A percentile compares a stretch with the other conserved stretches of the same genome.
Evolutionary conservation across 768 basidiomycete species (phyloP).

Genomic region (Lactifluus piperatus): DNA sequence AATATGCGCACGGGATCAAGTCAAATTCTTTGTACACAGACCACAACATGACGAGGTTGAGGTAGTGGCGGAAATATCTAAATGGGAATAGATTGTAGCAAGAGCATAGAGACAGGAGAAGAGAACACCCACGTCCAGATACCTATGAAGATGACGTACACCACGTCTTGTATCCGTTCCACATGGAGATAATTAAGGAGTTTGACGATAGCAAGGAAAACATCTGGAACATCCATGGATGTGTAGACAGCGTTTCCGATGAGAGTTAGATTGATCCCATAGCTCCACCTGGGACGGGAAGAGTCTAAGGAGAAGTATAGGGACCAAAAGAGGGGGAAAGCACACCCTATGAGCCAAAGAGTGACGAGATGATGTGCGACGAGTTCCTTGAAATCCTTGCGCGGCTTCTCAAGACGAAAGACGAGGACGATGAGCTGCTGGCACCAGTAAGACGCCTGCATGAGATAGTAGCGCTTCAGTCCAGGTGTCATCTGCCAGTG

Average conservation of each 20-base stretch:
- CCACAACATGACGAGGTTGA: constrained; percentile 80
- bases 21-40: constrained; percentile 79
- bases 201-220: constrained; percentile 83
- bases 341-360: constrained; percentile 85
- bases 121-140: constrained; percentile 68
- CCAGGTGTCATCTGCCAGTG: constrained; percentile 79
- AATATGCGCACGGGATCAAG: constrained; percentile 57
- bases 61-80: constrained; percentile 91
- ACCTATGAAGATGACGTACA: constrained; percentile 57
- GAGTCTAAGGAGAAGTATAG: neutral
- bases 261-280: constrained; percentile 65
- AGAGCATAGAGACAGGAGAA: neutral
- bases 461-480: constrained; percentile 88
- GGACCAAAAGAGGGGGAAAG: neutral
- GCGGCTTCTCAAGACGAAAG: constrained; percentile 84
- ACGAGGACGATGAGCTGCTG: constrained; percentile 86
- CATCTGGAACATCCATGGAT: constrained; percentile 96
- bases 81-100: neutral
- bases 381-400: constrained; percentile 84
- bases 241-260: constrained; percentile 90
- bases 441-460: constrained; percentile 90
- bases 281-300: constrained; percentile 60
- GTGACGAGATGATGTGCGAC: constrained; percentile 90
- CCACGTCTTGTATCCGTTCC: constrained; percentile 49
- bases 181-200: constrained; percentile 78